Base-by-base conservation (phyloP, 345 rosid species). In the Cardamine occulta region DNA sequence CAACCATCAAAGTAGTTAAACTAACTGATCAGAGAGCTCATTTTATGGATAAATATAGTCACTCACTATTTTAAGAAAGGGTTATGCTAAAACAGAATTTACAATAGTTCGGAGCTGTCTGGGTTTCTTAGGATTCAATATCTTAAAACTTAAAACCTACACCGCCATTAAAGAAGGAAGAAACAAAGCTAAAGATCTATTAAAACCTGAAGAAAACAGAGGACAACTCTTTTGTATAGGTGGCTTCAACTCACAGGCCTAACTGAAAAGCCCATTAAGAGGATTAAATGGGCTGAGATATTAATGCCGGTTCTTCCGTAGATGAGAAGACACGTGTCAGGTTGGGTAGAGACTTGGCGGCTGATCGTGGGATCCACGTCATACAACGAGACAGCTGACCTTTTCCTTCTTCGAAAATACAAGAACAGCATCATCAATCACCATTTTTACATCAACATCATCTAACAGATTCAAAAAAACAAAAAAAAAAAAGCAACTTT, bases 361-460 rank as follows among this genome's bases (percentile, higher is more conserved):
- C 53, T 62, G 75, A 60, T 67, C 51, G 68, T 78, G 78, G 74
- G 70, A 53, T 66, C 70, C 81, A 78, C 81, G 70, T 78, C 78
- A 53, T 3, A 73, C 49, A 78, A 49, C 56, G 7, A 29, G 81
- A 63, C 68, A 78, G 49, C 73, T 66, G 73, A 72, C 70, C 34
- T 28, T 77, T 31, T 48, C 77, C 11, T 72, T 60, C 13, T 60
- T 53, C 10, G 44, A 37, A 34, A 23, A 40, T 28, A 28, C 24
- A 28, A 47, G 3, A 39, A 11, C 35, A 15, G 19, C 45, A 14
- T 13, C 54, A 26, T 26, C 28, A 26, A 4, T 29, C 69, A 15
- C 35, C 49, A 44, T 55, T 63, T 63, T 35, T 5, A 9, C 59
- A 57, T 63, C n/a, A 42, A 29, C 26, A 44, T 45, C 63, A 40